phyloP scores from a whole-genome alignment of 1,139 yeast genomes.

The Candida pseudoviswanathii region DNA sequence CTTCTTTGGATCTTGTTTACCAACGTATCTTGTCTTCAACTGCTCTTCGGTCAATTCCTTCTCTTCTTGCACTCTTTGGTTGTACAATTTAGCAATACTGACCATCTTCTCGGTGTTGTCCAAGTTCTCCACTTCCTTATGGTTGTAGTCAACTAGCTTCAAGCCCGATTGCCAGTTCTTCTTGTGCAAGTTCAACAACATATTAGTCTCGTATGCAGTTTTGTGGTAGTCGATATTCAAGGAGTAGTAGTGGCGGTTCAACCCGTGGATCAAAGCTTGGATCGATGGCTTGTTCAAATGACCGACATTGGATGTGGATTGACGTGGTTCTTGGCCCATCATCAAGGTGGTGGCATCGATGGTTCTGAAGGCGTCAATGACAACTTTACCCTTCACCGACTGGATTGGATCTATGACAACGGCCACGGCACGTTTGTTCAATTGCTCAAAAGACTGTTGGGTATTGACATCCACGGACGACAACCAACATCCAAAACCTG shows the following conservation, averaged over 20 bases:
- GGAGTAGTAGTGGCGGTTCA: conserved; percentile 95
- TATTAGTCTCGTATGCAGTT: conserved; percentile 88
- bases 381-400: conserved; percentile 98
- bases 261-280: conserved; percentile 95
- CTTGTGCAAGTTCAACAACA: conserved; percentile 93
- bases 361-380: conserved; percentile 95
- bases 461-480: conserved; percentile 97
- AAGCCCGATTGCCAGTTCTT: conserved; percentile 96
- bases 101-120: conserved; percentile 80
- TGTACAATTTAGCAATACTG: conserved; percentile 86
- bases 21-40: conserved; percentile 92
- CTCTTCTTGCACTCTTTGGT: conserved; percentile 90
- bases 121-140: conserved; percentile 74
- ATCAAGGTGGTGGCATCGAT: conserved; percentile 86
- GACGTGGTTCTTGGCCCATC: conserved; percentile 98
- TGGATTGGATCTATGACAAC: conserved; percentile 98
- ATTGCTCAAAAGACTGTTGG: conserved; percentile 95
- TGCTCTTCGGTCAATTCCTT: conserved; percentile 86
- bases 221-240: conserved; percentile 93
- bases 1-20: conserved; percentile 98
- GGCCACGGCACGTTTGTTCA: conserved; percentile 93
- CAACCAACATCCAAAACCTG: conserved; percentile 99
- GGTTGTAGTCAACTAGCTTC: conserved; percentile 73
- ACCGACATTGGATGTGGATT: conserved; percentile 94
- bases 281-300: conserved; percentile 96